phyloP scores from a whole-genome alignment of 805 yeast genomes.

The Cyberlindnera euphorbiiphila region DNA sequence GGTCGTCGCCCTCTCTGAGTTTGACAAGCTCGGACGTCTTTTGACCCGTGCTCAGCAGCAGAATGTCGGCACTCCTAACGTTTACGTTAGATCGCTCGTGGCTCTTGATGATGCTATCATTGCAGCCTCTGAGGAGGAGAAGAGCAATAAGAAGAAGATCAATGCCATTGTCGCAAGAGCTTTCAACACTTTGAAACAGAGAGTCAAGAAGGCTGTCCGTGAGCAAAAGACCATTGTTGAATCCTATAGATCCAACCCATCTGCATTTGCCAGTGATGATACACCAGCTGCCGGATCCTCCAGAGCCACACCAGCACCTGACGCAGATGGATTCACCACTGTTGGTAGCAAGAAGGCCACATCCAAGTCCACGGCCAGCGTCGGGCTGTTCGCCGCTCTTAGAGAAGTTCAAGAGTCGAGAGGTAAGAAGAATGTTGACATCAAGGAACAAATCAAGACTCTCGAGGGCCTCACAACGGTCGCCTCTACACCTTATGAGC shows the following conservation, averaged over 20 bases:
- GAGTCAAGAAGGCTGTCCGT: constrained; percentile 74
- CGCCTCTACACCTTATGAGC: constrained; percentile 65
- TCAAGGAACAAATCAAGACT: constrained; percentile 65
- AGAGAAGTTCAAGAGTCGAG: constrained; percentile 78
- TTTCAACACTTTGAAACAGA: constrained; percentile 81
- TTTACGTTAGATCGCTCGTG: constrained; percentile 63
- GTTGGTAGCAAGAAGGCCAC: constrained; percentile 24
- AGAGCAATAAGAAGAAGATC: constrained; percentile 55
- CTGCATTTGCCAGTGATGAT: constrained; percentile 59
- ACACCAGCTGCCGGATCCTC: constrained; percentile 14
- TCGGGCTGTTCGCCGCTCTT: constrained; percentile 63
- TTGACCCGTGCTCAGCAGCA: constrained; percentile 72
- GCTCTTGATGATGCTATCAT: constrained; percentile 66
- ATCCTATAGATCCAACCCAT: constrained; percentile 65
- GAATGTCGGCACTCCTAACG: constrained; percentile 66
- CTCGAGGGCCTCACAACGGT: constrained; percentile 56
- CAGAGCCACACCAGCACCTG: constrained; percentile 28
- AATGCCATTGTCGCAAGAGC: constrained; percentile 83
- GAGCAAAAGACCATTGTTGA: constrained; percentile 61
- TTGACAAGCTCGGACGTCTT: constrained; percentile 70
- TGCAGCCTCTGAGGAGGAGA: constrained; percentile 45
- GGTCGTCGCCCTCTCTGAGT: constrained; percentile 68
- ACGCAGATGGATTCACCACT: constrained; percentile 20
- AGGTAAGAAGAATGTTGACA: constrained; percentile 93
- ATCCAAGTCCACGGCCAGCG: constrained; percentile 23